phyloP scores from a whole-genome alignment of 2,329 filamentous ascomycete species.

The Lachnellula hyalina region DNA sequence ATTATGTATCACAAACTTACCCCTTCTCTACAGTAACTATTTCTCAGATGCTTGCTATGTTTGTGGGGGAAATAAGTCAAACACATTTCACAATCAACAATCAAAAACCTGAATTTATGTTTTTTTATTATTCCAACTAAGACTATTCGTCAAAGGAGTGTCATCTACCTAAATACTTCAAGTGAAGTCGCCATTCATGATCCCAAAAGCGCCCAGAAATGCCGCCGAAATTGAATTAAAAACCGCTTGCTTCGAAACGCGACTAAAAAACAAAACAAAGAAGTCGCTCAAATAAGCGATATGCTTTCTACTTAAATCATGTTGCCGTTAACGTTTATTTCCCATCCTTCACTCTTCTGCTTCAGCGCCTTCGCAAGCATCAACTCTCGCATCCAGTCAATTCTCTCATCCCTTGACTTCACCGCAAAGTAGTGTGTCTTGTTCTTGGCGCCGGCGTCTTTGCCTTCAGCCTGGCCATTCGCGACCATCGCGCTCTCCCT shows the following conservation, averaged over 20 bases:
- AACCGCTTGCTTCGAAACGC: background rate
- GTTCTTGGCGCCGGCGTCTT: constrained; percentile 54
- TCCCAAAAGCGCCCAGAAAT: background rate
- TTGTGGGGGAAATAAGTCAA: background rate
- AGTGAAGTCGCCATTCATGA: background rate
- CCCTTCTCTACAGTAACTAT: too few species aligned
- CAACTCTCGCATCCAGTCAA: constrained; percentile 94
- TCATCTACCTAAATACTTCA: background rate
- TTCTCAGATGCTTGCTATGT: background rate
- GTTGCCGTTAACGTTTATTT: constrained; percentile 76
- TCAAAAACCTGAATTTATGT: background rate
- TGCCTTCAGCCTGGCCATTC: constrained; percentile 21
- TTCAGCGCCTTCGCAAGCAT: constrained; percentile 86
- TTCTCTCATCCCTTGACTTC: constrained; percentile 77
- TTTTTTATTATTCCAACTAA: background rate
- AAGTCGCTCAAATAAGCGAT: background rate
- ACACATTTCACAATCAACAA: background rate
- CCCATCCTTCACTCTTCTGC: constrained; percentile 78
- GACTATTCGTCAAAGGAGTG: background rate
- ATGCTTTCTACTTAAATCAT: constrained; percentile 48
- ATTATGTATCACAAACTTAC: background rate
- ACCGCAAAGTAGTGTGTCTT: constrained; percentile 96
- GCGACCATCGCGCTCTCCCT: constrained; percentile 31
- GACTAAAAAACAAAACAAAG: background rate
- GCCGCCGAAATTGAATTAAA: background rate